Conservation (phyloP, 2,329 filamentous ascomycete species). For the Helotiales sp. region DNA sequence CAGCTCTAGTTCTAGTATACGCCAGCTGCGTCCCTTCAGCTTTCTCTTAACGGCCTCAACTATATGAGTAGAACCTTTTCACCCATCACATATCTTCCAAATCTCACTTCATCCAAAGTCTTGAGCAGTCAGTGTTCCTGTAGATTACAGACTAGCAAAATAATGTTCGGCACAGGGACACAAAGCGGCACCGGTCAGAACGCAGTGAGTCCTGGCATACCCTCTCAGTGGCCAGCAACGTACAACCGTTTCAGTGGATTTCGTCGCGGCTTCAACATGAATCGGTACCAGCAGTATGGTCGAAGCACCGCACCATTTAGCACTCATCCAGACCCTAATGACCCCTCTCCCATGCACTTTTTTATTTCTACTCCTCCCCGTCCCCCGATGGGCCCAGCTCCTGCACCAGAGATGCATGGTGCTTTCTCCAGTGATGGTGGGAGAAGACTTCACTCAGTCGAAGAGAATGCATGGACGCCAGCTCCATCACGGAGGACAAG, state of each 20-base stretch:
- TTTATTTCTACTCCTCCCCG: neutral
- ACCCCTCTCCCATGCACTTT: neutral
- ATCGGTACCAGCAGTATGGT: neutral
- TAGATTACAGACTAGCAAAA: neutral
- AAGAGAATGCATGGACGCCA: neutral
- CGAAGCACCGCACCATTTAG: neutral
- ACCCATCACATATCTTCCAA: neutral
- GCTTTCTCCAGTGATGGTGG: neutral
- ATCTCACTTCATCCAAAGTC: neutral
- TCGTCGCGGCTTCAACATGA: slow-evolving; percentile 8
- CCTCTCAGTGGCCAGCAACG: neutral
- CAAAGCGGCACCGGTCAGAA: neutral
- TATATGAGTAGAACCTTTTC: neutral
- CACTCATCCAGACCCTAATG: neutral
- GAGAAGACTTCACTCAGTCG: neutral
- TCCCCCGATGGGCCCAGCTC: neutral
- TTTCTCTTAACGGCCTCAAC: neutral
- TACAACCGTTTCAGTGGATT: slow-evolving; percentile 7
- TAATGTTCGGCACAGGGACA: slow-evolving; percentile 1
- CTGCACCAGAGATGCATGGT: neutral
- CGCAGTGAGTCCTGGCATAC: neutral
- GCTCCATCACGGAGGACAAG: neutral
- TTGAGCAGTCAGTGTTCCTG: neutral
- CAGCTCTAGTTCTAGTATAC: slow-evolving; percentile 3
- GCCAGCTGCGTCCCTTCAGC: slow-evolving; percentile 5